Evolutionary conservation across 208 protist species (phyloP), one percentile per base, ranked within the genome.

Genomic region (Perkinsela sp.): DNA sequence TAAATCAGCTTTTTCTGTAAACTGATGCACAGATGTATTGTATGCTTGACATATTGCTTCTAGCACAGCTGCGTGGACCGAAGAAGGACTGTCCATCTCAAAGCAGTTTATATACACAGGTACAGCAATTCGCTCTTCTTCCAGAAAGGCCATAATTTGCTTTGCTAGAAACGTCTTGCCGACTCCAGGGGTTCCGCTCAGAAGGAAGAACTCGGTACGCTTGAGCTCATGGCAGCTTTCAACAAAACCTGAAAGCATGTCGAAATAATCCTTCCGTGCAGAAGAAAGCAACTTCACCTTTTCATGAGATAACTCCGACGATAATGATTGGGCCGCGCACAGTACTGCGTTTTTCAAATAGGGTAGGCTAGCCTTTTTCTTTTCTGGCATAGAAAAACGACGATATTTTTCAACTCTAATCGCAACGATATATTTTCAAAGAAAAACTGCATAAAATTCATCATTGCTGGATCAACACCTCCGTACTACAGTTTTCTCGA

Each of bases 41-140:
- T n/a, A 22, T n/a, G 40, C 6, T 22, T 57, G 40, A 22, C 6
- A 57, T n/a, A 57, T 57, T 22, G 40, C 40, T 57, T 57, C 40
- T n/a, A 57, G 40, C 6, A 57, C 22, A 57, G 22, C 22, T 22
- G 6, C 40, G 22, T 57, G 40, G 40, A 57, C 22, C 6, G 40
- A 57, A 22, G 22, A n/a, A n/a, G 6, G 40, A 57, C 13, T n/a
- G 22, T 57, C 40, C 6, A 57, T 6, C 40, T 57, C 40, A 57
- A 57, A 57, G 40, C 40, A 57, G 40, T 57, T 57, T 57, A 57
- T 57, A 57, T 57, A 57, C 6, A 57, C 40, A n/a, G 40, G 40
- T 22, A 57, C 6, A 57, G 40, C 40, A 22, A 57, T 6, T 6
- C 13, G 13, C 22, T 57, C 40, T n/a, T 22, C 13, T 57, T n/a